These are phyloP conservation scores for Kluyveromyces lactis DNA, from an alignment of 805 yeast species.

Conservation along the genomic window DNA sequence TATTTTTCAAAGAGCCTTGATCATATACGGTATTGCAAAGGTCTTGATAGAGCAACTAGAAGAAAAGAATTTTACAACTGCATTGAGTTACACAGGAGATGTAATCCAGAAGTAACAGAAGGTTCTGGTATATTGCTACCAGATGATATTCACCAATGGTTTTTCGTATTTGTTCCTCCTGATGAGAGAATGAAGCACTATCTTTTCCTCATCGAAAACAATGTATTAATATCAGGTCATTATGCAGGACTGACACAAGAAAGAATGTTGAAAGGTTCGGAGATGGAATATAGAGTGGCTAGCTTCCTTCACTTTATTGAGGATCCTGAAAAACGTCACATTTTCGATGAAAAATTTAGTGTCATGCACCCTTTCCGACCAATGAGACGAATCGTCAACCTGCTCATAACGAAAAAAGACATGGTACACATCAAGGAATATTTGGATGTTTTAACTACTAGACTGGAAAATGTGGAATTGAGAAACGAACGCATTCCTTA, in stretches of 20 bases:
- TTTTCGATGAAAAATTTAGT: constrained; percentile 13
- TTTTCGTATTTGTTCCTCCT: constrained; percentile 13
- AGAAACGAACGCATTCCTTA: constrained; percentile 1
- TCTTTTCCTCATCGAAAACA: constrained; percentile 18
- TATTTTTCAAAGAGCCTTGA: constrained; percentile 8
- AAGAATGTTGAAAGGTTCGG: constrained; percentile 22
- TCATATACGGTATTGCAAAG: constrained; percentile 2
- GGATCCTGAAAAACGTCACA: constrained; percentile 8
- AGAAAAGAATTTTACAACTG: constrained; percentile 12
- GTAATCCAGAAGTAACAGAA: constrained; percentile 10
- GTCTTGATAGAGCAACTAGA: constrained; percentile 7
- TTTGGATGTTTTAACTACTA: constrained; percentile 16
- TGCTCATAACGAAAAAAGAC: constrained; percentile 12
- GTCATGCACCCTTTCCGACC: constrained; percentile 17
- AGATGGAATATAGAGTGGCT: constrained; percentile 19
- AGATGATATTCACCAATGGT: constrained; percentile 21
- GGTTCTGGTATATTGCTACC: constrained; percentile 14
- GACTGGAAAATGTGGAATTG: constrained; percentile 9
- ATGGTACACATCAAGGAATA: constrained; percentile 14
- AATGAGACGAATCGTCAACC: constrained; percentile 13
- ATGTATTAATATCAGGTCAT: constrained; percentile 15
- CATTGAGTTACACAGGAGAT: constrained; percentile 14
- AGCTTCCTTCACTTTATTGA: constrained; percentile 22
- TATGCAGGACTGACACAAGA: constrained; percentile 9
- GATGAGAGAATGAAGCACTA: constrained; percentile 18